phyloP scores from a whole-genome alignment of 805 yeast genomes.

The Ogataea allantospora region DNA sequence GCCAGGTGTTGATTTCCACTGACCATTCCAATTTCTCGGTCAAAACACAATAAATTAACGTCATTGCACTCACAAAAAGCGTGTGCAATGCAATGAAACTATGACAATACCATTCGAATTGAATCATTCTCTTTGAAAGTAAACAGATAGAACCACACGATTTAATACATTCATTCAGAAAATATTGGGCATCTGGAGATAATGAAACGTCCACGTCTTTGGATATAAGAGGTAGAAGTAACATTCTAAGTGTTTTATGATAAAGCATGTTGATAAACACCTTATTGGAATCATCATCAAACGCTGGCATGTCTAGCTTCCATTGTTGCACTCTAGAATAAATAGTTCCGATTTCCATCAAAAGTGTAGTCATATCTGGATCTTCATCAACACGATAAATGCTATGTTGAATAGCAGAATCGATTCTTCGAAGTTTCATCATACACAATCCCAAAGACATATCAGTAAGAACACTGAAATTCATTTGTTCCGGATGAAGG shows the following conservation, averaged over 20 bases:
- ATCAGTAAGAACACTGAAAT: constrained; percentile 16
- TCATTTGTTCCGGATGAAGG: constrained; percentile 19
- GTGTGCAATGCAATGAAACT: constrained; percentile 24
- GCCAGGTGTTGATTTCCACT: constrained; percentile 21
- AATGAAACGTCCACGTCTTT: constrained; percentile 8
- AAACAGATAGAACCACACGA: constrained; percentile 25
- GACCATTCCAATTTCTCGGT: constrained; percentile 24
- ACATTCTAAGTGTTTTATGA: constrained; percentile 21
- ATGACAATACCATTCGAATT: constrained; percentile 25
- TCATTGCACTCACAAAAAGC: constrained; percentile 25
- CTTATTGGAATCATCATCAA: constrained; percentile 15
- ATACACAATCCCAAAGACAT: constrained; percentile 16
- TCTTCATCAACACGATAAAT: constrained; percentile 23
- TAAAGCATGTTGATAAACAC: constrained; percentile 18
- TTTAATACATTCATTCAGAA: constrained; percentile 20
- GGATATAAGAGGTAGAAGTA: constrained; percentile 21
- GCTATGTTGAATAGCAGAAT: constrained; percentile 20
- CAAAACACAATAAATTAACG: constrained; percentile 23
- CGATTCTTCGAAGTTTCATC: constrained; percentile 18
- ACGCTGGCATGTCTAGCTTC: constrained; percentile 17
- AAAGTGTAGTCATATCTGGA: constrained; percentile 9
- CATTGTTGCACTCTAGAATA: constrained; percentile 17
- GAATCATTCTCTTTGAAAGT: constrained; percentile 21
- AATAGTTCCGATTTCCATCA: constrained; percentile 10
- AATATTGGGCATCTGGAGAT: constrained; percentile 14